Evolutionary conservation across 768 basidiomycete species (phyloP).

Genomic region (Leccinum uliginosum): DNA sequence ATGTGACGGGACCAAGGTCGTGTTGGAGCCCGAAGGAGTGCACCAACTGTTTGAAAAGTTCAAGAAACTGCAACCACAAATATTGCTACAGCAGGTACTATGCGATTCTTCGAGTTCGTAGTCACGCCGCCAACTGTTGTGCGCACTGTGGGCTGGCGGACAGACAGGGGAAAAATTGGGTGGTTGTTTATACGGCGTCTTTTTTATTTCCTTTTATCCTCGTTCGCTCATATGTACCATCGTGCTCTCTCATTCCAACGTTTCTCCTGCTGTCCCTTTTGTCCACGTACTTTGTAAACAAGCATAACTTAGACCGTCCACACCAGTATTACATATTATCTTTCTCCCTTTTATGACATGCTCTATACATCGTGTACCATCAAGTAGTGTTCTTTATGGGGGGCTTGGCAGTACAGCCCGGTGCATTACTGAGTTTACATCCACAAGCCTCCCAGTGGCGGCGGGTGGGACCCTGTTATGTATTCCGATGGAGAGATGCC

Average conservation of each 20-base stretch:
- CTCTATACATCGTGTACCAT: background rate
- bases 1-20: conserved; percentile 82
- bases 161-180: background rate
- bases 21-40: conserved; percentile 52
- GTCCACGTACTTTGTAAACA: background rate
- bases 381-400: background rate
- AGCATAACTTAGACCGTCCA: conserved; percentile 5
- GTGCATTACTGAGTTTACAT: too few relatives aligned
- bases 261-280: background rate
- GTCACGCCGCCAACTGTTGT: background rate
- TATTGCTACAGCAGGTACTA: conserved; percentile 4
- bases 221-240: conserved; percentile 15
- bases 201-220: conserved; percentile 20
- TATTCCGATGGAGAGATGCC: background rate
- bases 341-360: background rate
- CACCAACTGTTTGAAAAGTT: conserved; percentile 42
- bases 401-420: background rate
- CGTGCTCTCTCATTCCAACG: background rate
- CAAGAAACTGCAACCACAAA: conserved; percentile 22
- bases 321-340: background rate
- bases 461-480: background rate
- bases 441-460: background rate
- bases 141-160: background rate
- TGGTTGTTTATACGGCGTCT: conserved; percentile 3
- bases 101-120: conserved; percentile 15